Conservation (phyloP, 2,329 filamentous ascomycete genomes). For the Paecilomyces niveus region DNA sequence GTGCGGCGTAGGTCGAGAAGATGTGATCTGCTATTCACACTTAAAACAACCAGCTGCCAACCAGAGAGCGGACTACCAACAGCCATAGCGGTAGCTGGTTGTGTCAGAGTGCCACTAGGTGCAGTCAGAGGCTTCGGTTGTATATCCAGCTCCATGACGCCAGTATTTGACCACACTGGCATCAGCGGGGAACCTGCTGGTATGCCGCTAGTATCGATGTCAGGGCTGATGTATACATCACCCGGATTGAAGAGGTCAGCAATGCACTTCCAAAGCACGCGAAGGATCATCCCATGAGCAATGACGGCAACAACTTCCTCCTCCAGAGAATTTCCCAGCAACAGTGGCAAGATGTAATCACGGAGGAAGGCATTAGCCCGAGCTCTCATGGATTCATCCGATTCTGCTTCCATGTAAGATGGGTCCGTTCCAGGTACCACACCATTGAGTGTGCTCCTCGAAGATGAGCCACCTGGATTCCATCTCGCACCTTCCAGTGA, state of each 20-base stretch:
- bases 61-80: slow-evolving; percentile 14
- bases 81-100: neutral
- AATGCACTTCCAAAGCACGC: slow-evolving; percentile 59
- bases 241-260: slow-evolving; percentile 47
- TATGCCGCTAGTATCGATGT: slow-evolving; percentile 22
- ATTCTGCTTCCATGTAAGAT: slow-evolving; percentile 56
- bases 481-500: slow-evolving; percentile 29
- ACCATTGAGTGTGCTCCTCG: slow-evolving; percentile 8
- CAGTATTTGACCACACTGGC: slow-evolving; percentile 60
- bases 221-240: slow-evolving; percentile 38
- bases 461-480: slow-evolving; percentile 10
- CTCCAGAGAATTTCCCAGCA: slow-evolving; percentile 28
- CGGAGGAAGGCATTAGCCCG: slow-evolving; percentile 63
- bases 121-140: slow-evolving; percentile 2
- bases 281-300: slow-evolving; percentile 76
- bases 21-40: slow-evolving; percentile 65
- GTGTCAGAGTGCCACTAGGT: neutral
- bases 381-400: slow-evolving; percentile 56
- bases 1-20: slow-evolving; percentile 69
- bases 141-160: slow-evolving; percentile 49
- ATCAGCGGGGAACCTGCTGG: slow-evolving; percentile 41
- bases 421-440: slow-evolving; percentile 23
- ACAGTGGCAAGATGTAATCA: slow-evolving; percentile 52
- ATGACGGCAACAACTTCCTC: slow-evolving; percentile 57
- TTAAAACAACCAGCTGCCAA: slow-evolving; percentile 49